phyloP scores from a whole-genome alignment of 345 rosid species.

The Rhizophora mangle region DNA sequence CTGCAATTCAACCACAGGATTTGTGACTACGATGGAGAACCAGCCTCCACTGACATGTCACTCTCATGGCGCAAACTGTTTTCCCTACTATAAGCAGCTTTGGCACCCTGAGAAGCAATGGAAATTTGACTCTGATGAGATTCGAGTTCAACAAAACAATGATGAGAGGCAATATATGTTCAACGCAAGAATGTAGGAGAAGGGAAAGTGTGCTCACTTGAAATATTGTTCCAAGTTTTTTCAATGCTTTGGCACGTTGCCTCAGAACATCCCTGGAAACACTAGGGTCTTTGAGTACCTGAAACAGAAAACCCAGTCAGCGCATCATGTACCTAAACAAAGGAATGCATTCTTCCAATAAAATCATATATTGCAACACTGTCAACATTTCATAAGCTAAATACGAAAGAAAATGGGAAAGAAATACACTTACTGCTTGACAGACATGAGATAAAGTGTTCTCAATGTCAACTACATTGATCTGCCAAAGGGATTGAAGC shows the following conservation, averaged over 20 bases:
- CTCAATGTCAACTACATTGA: conserved; percentile 92
- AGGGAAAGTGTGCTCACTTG: not conserved
- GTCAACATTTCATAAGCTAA: not conserved
- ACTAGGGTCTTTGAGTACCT: conserved; percentile 88
- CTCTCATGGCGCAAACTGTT: conserved; percentile 73
- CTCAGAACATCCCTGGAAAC: conserved; percentile 61
- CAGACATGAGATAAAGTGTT: conserved; percentile 31
- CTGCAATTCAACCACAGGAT: not conserved
- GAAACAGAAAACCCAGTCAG: conserved; percentile 17
- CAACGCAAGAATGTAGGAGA: not conserved
- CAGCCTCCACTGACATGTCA: conserved; percentile 7
- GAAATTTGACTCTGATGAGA: not conserved
- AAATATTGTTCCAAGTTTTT: conserved; percentile 80
- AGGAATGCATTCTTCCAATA: not conserved
- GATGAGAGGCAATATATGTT: not conserved
- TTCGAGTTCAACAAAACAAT: not conserved
- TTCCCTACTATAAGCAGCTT: conserved; percentile 66
- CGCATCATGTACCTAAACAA: not conserved
- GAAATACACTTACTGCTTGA: conserved; percentile 53
- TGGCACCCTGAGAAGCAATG: conserved; percentile 61
- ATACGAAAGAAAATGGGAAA: not conserved
- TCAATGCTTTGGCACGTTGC: conserved; percentile 65
- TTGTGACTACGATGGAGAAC: conserved; percentile 34
- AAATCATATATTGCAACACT: not conserved
- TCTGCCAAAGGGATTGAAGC: conserved; percentile 94